phyloP scores from a whole-genome alignment of 2,329 filamentous ascomycete genomes.

The Fusarium odoratissimum region DNA sequence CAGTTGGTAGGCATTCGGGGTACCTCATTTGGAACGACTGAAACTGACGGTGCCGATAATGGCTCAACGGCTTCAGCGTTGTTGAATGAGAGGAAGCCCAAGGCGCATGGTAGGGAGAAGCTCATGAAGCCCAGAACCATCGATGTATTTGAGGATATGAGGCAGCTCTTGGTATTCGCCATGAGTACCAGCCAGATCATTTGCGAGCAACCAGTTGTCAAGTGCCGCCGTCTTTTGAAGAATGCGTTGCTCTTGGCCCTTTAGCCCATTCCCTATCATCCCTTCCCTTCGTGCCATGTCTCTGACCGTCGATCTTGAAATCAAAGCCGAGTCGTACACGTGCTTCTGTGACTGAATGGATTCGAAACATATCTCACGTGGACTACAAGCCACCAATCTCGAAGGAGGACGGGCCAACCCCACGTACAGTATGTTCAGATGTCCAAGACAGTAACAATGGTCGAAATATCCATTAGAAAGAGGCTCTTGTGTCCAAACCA shows the following conservation, averaged over 20 bases:
- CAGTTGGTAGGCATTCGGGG: neutral
- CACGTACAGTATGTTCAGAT: conserved; percentile 10
- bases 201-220: neutral
- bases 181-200: neutral
- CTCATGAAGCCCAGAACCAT: neutral
- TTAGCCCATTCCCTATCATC: neutral
- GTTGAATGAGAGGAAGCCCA: neutral
- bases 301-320: conserved; percentile 8
- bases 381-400: conserved; percentile 23
- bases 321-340: conserved; percentile 18
- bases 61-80: neutral
- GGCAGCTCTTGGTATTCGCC: conserved; percentile 2
- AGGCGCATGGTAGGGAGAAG: neutral
- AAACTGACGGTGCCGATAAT: conserved; percentile 3
- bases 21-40: conserved; percentile 3
- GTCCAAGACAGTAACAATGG: neutral
- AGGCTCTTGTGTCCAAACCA: neutral
- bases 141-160: neutral
- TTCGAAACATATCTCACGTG: conserved; percentile 34
- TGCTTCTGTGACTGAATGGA: conserved; percentile 7
- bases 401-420: neutral
- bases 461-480: neutral
- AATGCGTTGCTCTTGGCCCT: neutral
- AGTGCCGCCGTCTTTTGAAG: neutral
- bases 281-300: neutral